A percentile compares a stretch with the other conserved stretches of the same genome.
These are phyloP conservation scores for Amanita phalloides DNA, from an alignment of 768 basidiomycete genomes.

Conservation along the genomic window DNA sequence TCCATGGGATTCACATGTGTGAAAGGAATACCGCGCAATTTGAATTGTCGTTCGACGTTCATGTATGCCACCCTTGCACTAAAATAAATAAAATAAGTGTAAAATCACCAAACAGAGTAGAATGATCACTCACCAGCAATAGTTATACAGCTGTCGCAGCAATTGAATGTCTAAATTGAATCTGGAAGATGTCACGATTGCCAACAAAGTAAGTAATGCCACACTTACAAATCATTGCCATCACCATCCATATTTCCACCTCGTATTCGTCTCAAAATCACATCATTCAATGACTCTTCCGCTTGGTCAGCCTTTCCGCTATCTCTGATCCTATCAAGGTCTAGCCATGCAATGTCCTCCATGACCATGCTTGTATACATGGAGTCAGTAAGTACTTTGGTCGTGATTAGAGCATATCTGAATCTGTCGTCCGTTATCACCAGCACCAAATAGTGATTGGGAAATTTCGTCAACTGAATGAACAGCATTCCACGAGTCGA, in stretches of 20 bases:
- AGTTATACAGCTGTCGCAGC: slow-evolving; percentile 71
- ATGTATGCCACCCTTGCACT: slow-evolving; percentile 89
- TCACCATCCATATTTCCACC: not conserved
- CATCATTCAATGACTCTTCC: not conserved
- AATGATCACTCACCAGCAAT: slow-evolving; percentile 45
- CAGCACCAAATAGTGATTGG: slow-evolving; percentile 75
- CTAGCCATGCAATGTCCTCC: slow-evolving; percentile 74
- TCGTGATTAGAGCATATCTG: slow-evolving; percentile 73
- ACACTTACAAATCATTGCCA: slow-evolving; percentile 2
- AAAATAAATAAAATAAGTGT: not conserved
- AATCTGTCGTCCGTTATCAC: slow-evolving; percentile 72
- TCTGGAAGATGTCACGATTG: slow-evolving; percentile 14
- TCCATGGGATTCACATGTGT: slow-evolving; percentile 57
- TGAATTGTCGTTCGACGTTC: slow-evolving; percentile 82
- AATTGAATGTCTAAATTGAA: slow-evolving; percentile 68
- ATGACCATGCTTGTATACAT: slow-evolving; percentile 53
- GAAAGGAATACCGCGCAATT: slow-evolving; percentile 69
- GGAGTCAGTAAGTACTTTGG: slow-evolving; percentile 40
- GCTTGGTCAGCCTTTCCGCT: not conserved
- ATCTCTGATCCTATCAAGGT: slow-evolving; percentile 53
- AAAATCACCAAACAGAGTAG: not conserved
- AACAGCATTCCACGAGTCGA: slow-evolving; percentile 53
- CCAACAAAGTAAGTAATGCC: not conserved
- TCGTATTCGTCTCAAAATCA: not conserved
- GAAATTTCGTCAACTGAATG: slow-evolving; percentile 69